phyloP scores from a whole-genome alignment of 2,329 filamentous ascomycete species.

The Drechslerella dactyloides region DNA sequence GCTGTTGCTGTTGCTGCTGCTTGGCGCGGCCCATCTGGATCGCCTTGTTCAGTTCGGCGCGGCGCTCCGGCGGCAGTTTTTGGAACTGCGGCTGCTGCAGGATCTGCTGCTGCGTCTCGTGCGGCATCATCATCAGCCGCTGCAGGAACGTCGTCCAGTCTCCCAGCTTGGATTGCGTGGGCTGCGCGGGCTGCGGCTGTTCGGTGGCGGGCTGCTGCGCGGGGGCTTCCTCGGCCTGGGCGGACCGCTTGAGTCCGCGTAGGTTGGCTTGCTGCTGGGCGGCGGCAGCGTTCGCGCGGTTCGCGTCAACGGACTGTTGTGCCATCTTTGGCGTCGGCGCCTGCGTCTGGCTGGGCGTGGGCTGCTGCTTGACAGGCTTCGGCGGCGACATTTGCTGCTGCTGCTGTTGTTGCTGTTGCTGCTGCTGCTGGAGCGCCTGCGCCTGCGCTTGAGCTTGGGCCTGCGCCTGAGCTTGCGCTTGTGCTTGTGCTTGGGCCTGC shows the following conservation, averaged over 20 bases:
- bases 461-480: slow-evolving; percentile 13
- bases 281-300: slow-evolving; percentile 12
- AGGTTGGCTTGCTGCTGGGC: slow-evolving; percentile 10
- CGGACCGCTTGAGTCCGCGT: slow-evolving; percentile 26
- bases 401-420: slow-evolving; percentile 16
- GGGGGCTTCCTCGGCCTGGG: slow-evolving; percentile 13
- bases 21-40: slow-evolving; percentile 24
- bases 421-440: background rate
- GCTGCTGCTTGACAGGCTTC: slow-evolving; percentile 29
- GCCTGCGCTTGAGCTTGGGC: background rate
- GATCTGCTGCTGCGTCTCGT: slow-evolving; percentile 27
- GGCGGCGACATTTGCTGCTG: slow-evolving; percentile 32
- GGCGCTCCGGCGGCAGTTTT: slow-evolving; percentile 25
- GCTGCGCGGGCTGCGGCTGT: slow-evolving; percentile 12
- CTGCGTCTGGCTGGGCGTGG: slow-evolving; percentile 23
- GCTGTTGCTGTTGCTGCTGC: slow-evolving; percentile 22
- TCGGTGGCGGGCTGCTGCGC: slow-evolving; percentile 11
- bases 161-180: slow-evolving; percentile 9
- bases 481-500: slow-evolving; percentile 17
- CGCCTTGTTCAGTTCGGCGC: slow-evolving; percentile 26
- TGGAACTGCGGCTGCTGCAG: slow-evolving; percentile 29
- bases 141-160: slow-evolving; percentile 43
- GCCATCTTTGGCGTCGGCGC: slow-evolving; percentile 43
- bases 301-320: slow-evolving; percentile 30
- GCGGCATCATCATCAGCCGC: slow-evolving; percentile 31